Percentiles rank a stretch among this genome's conserved stretches.
phyloP scores from a whole-genome alignment of 2,329 filamentous ascomycete genomes.

The Neonectria ditissima region DNA sequence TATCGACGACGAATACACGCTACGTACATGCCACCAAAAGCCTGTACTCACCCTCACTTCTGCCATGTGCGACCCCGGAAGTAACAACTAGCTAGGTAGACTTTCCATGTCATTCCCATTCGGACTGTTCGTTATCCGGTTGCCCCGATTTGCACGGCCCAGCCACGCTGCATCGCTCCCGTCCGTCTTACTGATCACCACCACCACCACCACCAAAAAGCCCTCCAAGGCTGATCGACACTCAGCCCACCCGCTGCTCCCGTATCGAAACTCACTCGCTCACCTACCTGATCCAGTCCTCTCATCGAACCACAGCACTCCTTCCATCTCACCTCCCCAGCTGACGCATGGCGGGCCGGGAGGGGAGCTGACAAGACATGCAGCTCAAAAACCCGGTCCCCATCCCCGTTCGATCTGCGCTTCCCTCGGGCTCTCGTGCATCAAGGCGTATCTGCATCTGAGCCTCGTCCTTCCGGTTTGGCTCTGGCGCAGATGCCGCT shows the following conservation, averaged over 20 bases:
- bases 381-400: background rate
- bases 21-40: no score
- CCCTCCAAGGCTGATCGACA: background rate
- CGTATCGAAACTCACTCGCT: background rate
- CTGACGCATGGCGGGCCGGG: background rate
- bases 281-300: background rate
- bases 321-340: background rate
- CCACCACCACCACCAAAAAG: background rate
- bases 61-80: conserved; percentile 1
- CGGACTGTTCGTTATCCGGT: background rate
- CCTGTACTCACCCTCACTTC: no score
- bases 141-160: background rate
- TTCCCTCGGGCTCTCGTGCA: background rate
- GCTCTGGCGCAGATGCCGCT: background rate
- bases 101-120: background rate
- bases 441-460: background rate
- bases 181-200: background rate
- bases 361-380: background rate
- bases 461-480: background rate
- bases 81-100: background rate
- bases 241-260: background rate
- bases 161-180: background rate
- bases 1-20: no score
- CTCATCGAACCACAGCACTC: background rate
- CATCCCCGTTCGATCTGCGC: background rate